phyloP scores from a whole-genome alignment of 352 stramenopile genomes.

The Albugo laibachii region DNA sequence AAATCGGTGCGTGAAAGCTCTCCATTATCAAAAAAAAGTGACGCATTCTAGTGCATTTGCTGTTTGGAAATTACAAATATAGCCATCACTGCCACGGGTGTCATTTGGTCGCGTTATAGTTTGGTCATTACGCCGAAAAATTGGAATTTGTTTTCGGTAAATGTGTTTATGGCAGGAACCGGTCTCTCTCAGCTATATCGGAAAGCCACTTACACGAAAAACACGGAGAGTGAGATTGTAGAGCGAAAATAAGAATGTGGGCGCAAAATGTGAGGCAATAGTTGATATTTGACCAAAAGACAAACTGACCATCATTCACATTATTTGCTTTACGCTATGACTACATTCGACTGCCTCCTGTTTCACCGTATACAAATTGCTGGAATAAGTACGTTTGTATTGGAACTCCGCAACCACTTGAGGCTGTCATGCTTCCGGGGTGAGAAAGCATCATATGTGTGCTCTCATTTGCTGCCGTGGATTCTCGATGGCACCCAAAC shows the following conservation, averaged over 20 bases:
- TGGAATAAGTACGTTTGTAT: no score
- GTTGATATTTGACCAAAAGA: no score
- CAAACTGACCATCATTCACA: no score
- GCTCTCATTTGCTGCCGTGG: no score
- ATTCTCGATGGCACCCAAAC: conserved; percentile 7
- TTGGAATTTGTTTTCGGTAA: conserved; percentile 82
- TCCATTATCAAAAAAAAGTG: background rate
- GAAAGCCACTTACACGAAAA: conserved; percentile 30
- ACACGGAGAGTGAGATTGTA: background rate
- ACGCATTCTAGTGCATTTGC: background rate
- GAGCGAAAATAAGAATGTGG: no score
- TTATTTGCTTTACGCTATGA: no score
- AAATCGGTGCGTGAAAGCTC: conserved; percentile 16
- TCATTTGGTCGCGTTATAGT: conserved; percentile 83
- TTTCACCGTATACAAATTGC: no score
- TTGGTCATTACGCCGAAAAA: conserved; percentile 79
- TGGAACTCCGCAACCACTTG: no score
- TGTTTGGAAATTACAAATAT: background rate
- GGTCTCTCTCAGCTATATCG: conserved; percentile 68
- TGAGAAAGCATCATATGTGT: no score
- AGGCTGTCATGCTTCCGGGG: no score
- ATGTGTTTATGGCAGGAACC: conserved; percentile 78
- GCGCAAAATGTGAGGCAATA: no score
- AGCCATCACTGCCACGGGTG: conserved; percentile 57
- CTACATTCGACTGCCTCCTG: no score